Base-by-base conservation (phyloP, 768 basidiomycete species). In the Trichaptum fuscoviolaceum region DNA sequence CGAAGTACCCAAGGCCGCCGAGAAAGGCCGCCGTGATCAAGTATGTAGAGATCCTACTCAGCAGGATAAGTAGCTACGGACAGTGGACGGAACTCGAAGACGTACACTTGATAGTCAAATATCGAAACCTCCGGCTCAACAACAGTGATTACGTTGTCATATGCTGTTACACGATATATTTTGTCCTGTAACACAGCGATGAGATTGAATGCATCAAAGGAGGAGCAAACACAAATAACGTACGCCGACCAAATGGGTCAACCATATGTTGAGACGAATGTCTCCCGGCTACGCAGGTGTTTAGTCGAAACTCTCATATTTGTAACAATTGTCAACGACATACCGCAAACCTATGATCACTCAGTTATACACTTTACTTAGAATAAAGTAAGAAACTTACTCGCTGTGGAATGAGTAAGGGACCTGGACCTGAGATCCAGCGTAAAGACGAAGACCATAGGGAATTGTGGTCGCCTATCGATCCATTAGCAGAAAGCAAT, bases 331-430 rank as follows among this genome's bases (percentile, higher is more conserved):
- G 17, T 52, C 42, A 52, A 20, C 15, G 59, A 61, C 59, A 61
- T 61, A 52, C 42, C 42, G 59, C 59, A 61, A 61, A 70, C 24
- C 7, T 34, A 68, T 60, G 67, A 35, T 15, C 61, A 26, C 63
- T 73, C 35, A 73, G 65, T 57, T 67, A 65, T 60, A 36, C 57
- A 69, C 67, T 67, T 73, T 70, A 66, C 68, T 67, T 57, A 67
- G 70, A 25, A 18, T 12, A 57, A 15, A 20, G 23, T 63, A 68
- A 57, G 42, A 57, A 2, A 81, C 91, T 76, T 70, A 94, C 93
- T 95, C 91, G 84, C 90, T 93, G 77, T 90, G 79, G 76, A 95
- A 93, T 10, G 79, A 68, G 70, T 87, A 95, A 8, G 92, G 90
- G 64, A 95, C 72, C 67, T 85, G 83, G 62, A 91, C 71, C 71